Evolutionary conservation across 805 yeast genomes (phyloP), one percentile per base, ranked within the genome.

Genomic region (Pichia phayaonensis): DNA sequence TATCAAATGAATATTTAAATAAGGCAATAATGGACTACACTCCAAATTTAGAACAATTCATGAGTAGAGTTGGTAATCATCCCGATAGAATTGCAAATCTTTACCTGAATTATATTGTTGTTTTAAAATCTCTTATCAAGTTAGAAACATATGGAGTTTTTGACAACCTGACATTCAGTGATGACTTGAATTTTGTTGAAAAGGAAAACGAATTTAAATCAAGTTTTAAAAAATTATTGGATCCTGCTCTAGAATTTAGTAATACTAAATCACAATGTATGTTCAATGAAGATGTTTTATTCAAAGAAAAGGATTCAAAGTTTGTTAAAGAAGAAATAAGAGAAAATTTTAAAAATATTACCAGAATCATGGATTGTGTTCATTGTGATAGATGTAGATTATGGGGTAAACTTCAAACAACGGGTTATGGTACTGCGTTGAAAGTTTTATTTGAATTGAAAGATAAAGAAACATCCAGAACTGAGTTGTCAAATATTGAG

Each of bases 361-460:
- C 95, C 21, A 84, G 87, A 46, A 81, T 94, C 42, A 94, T 94
- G 97, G 97, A 92, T 66, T 94, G 99, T 71, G 98, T 94, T 40
- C 97, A 96, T 39, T 94, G 99, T 72, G 99, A 94, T 65, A 77
- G 97, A 63, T 94, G 99, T 67, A 79, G 97, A 61, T 73, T 94
- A 68, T 94, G 99, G 99, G 99, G 99, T 11, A 94, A 94, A 67
- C 79, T 94, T 29, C 99, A 94, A 71, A 89, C 96, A 2, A 88
- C 94, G 16, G 99, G 99, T 21, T 94, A 94, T 66, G 99, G 97
- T 20, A 94, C 99, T 10, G 95, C 97, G 1, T 76, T 94, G 61
- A 94, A 94, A 66, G 78, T 92, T 23, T 72, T 94, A 52, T 89
- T 94, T 65, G 98, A 92, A 65, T 68, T 83, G 48, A 78, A 81